A percentile compares a stretch with the other conserved stretches of the same genome.
These are phyloP conservation scores for Curvularia verruculosa DNA, from an alignment of 2,329 filamentous ascomycete species.

Conservation along the genomic window DNA sequence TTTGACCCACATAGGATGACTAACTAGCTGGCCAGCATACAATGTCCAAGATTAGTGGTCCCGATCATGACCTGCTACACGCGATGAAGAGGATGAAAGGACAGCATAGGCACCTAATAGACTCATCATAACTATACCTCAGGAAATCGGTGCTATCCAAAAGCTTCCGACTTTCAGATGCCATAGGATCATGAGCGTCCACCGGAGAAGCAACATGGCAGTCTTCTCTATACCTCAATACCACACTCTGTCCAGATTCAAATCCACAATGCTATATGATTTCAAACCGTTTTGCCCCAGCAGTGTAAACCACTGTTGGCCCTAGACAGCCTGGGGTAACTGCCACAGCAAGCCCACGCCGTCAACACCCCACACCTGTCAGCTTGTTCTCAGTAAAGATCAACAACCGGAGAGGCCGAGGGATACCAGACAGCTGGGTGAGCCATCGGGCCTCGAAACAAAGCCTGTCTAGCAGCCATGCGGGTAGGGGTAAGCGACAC, in stretches of 20 bases:
- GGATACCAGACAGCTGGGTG: background rate
- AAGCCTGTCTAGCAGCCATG: background rate
- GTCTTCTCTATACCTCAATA: background rate
- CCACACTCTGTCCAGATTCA: background rate
- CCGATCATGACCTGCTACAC: background rate
- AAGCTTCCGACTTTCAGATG: background rate
- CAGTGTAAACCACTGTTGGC: background rate
- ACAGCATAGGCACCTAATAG: background rate
- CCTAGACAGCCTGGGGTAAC: background rate
- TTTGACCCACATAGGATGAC: background rate
- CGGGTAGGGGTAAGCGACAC: constrained; percentile 10
- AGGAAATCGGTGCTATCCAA: background rate
- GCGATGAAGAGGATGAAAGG: background rate
- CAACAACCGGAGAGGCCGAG: constrained; percentile 4
- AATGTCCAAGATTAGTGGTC: background rate
- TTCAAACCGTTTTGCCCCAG: background rate
- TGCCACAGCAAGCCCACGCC: background rate
- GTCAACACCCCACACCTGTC: constrained; percentile 3
- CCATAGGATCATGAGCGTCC: background rate
- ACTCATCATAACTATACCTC: background rate
- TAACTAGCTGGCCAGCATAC: background rate
- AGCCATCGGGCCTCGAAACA: constrained; percentile 1
- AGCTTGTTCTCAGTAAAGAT: background rate
- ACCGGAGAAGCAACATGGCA: background rate
- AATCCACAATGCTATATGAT: background rate